Evolutionary conservation across 2,329 filamentous ascomycete species (phyloP).

Genomic region (Fusarium sp.): DNA sequence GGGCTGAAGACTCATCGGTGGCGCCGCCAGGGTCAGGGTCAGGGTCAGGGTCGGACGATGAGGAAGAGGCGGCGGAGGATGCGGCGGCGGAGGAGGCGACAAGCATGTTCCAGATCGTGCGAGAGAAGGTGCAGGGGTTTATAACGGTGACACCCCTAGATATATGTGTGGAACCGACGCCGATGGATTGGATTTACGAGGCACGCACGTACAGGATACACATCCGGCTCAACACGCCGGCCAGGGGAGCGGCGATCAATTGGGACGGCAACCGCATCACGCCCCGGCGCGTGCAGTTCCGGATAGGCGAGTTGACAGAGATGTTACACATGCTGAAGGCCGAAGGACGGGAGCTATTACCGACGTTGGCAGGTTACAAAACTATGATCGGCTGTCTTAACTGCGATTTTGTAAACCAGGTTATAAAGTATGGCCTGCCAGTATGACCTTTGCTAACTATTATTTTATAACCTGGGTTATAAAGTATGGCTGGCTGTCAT

Average conservation of each 20-base stretch:
- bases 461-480: no score
- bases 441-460: no score
- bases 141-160: constrained; percentile 20
- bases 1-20: no score
- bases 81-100: neutral
- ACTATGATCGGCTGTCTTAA: no score
- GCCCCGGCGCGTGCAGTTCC: neutral
- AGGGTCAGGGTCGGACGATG: no score
- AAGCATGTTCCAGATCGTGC: neutral
- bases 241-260: constrained; percentile 12
- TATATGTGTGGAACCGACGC: constrained; percentile 5
- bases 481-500: no score
- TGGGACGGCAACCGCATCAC: constrained; percentile 7
- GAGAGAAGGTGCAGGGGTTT: neutral
- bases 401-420: no score
- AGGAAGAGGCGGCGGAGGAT: neutral
- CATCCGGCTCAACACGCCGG: constrained; percentile 29
- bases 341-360: neutral
- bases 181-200: constrained; percentile 39
- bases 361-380: no score
- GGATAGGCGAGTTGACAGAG: neutral
- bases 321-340: neutral
- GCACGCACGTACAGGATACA: constrained; percentile 16
- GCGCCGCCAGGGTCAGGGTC: no score
- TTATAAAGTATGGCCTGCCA: no score